Conservation (phyloP, 768 basidiomycete genomes). For the Kwoniella botswanensis region DNA sequence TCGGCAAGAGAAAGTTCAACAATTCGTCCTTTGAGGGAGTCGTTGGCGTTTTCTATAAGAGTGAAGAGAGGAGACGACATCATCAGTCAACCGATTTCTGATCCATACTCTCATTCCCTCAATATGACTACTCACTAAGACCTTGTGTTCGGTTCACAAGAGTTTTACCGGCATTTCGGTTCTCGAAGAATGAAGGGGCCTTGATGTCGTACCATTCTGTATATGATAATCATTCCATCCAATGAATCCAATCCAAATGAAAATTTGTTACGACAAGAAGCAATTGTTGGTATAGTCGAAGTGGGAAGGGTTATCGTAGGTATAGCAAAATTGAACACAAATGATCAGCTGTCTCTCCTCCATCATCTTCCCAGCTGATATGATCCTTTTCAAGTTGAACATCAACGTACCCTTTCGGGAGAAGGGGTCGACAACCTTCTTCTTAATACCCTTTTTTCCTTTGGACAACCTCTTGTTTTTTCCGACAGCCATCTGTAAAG, state of each 20-base stretch:
- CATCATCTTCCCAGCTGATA: background rate
- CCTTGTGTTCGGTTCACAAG: slow-evolving; percentile 97
- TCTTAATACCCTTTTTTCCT: slow-evolving; percentile 76
- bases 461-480: slow-evolving; percentile 76
- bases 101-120: background rate
- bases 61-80: background rate
- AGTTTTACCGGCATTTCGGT: slow-evolving; percentile 96
- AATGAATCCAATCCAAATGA: background rate
- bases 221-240: background rate
- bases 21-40: slow-evolving; percentile 96
- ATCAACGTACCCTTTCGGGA: slow-evolving; percentile 83
- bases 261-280: too few relatives aligned
- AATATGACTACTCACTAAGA: slow-evolving; percentile 74
- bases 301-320: background rate
- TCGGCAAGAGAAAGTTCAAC: slow-evolving; percentile 95
- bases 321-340: background rate
- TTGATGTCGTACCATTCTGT: slow-evolving; percentile 99
- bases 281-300: background rate
- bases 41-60: slow-evolving; percentile 88
- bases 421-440: slow-evolving; percentile 99
- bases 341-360: slow-evolving; percentile 4
- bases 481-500: slow-evolving; percentile 56
- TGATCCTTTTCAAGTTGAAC: background rate
- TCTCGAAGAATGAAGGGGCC: slow-evolving; percentile 96
- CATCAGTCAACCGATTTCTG: background rate